These are phyloP conservation scores for Astathelohania contejeani DNA, from an alignment of 371 early-diverging fungal species.

Conservation along the genomic window DNA sequence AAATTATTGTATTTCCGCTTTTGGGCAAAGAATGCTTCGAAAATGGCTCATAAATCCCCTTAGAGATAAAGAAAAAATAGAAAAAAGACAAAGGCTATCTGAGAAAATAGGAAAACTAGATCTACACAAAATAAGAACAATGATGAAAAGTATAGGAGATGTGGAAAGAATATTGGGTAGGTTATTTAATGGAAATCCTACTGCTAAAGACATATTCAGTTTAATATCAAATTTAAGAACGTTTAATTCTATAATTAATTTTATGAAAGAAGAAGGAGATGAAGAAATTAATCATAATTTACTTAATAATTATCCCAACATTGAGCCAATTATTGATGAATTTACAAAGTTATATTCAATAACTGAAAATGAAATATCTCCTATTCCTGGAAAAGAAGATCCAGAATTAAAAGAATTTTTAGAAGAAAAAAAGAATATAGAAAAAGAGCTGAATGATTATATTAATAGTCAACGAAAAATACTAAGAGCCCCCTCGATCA, in stretches of 20 bases:
- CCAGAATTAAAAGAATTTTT: constrained; percentile 19
- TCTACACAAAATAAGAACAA: constrained; percentile 29
- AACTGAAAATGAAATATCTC: constrained; percentile 25
- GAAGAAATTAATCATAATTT: background rate
- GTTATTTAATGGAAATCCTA: constrained; percentile 65
- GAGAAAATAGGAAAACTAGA: constrained; percentile 58
- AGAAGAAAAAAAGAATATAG: constrained; percentile 18
- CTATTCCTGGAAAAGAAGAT: constrained; percentile 18
- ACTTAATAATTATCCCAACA: background rate
- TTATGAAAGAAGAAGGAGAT: background rate
- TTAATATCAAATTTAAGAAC: constrained; percentile 6
- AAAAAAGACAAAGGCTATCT: constrained; percentile 65
- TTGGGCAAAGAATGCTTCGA: constrained; percentile 61
- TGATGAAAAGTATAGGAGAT: constrained; percentile 61
- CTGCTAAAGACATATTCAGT: constrained; percentile 51
- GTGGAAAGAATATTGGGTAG: constrained; percentile 72
- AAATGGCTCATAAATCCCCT: constrained; percentile 84
- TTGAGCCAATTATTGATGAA: constrained; percentile 4
- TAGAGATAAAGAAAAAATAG: constrained; percentile 58
- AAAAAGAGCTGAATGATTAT: constrained; percentile 28
- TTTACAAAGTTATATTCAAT: constrained; percentile 9
- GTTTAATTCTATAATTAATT: background rate
- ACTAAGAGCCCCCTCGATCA: constrained; percentile 3
- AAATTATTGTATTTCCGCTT: constrained; percentile 66
- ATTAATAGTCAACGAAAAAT: constrained; percentile 13